Conservation (phyloP, 768 basidiomycete genomes). For the Phylloporus scabripes region DNA sequence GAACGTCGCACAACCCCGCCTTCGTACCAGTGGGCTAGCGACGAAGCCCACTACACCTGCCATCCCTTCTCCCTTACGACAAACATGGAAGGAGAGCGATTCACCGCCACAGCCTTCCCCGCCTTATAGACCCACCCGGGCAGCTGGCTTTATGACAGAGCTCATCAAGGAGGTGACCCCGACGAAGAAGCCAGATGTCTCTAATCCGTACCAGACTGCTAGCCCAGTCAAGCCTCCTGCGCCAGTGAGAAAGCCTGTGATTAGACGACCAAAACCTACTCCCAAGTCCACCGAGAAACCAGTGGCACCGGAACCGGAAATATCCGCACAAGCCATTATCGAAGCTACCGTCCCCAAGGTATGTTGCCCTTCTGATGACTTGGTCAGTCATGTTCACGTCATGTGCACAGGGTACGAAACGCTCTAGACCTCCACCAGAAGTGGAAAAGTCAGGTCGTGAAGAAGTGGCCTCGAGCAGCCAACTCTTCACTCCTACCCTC, state of each 20-base stretch:
- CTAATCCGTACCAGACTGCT: conserved; percentile 73
- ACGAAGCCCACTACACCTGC: conserved; percentile 56
- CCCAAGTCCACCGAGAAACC: conserved; percentile 34
- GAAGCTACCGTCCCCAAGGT: conserved; percentile 76
- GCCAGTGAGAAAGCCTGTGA: conserved; percentile 36
- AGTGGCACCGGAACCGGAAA: conserved; percentile 24
- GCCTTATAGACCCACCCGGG: conserved; percentile 46
- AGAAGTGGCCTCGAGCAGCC: conserved; percentile 8
- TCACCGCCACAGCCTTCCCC: conserved; percentile 33
- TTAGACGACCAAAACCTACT: conserved; percentile 34
- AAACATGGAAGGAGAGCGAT: conserved; percentile 56
- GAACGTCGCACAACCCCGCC: conserved; percentile 28
- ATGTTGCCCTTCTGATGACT: conserved; percentile 16
- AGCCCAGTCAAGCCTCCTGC: conserved; percentile 54
- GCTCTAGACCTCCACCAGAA: conserved; percentile 64
- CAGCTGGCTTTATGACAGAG: conserved; percentile 63
- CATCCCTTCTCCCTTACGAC: conserved; percentile 68
- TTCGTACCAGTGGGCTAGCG: conserved; percentile 37
- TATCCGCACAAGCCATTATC: conserved; percentile 63
- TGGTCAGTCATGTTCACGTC: conserved; percentile 7
- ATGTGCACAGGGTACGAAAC: conserved; percentile 60
- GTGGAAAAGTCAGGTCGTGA: conserved; percentile 34
- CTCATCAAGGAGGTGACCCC: conserved; percentile 69
- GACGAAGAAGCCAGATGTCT: conserved; percentile 57
- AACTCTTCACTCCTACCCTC: conserved; percentile 5